Evolutionary conservation across 345 rosid genomes (phyloP), one percentile per base, ranked within the genome.

Genomic region (Schrenkiella parvula): DNA sequence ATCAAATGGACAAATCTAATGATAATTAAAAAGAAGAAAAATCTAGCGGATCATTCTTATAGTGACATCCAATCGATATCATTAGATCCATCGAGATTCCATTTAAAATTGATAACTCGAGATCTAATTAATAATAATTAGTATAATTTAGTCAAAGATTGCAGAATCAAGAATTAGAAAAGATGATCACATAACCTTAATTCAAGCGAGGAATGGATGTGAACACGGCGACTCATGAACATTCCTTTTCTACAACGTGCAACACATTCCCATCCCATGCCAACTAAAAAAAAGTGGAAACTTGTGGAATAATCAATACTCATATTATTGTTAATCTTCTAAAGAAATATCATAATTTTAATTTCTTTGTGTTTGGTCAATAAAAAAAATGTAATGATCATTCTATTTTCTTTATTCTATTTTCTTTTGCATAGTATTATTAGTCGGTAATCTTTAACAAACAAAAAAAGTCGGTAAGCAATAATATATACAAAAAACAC

Each of bases 101-200:
- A 64, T 34, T 42, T 11, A 38, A 54, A 28, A 39, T 17, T 41
- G 13, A 14, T 28, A 26, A 11, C 37, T 8, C 44, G 18, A 26
- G 26, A 66, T 74, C 43, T 66, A 66, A 66, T 38, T 25, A 73
- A n/a, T 47, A 42, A 48, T 72, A 52, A 25, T 55, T 35, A 62
- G 31, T 65, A 29, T 37, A 25, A 47, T 12, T 58, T 74, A 66
- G 78, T 74, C 78, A 74, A 74, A 66, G 68, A 74, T 74, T 66
- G 54, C 54, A 66, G 57, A 48, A 74, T 74, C 67, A 74, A 68
- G 25, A 51, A 51, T 66, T 51, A 37, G 71, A 66, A 63, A 66
- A 72, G 54, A 66, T 21, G 62, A 57, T 58, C 43, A 48, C 29
- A 41, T 4, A 65, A 56, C 51, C 50, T 65, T 35, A 56, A 44